Base-by-base conservation (phyloP, 176 grass and related monocot species). In the Hordeum vulgare region DNA sequence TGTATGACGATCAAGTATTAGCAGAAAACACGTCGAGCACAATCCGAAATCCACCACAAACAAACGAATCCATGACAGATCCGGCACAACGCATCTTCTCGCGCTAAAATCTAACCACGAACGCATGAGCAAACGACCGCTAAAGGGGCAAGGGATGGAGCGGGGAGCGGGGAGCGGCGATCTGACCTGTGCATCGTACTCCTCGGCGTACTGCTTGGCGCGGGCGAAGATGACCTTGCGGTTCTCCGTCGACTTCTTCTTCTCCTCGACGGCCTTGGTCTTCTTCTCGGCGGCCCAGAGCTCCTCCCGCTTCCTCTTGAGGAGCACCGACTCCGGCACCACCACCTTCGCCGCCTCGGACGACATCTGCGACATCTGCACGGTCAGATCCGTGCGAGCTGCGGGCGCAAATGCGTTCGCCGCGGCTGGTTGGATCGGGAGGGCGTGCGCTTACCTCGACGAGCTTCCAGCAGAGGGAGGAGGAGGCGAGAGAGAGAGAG, bases 111-210 rank as follows among this genome's bases (percentile, higher is more conserved):
- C 33, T n/a, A 26, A 8, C 8, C 29, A 4, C 8, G 0, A 3
- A 42, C 0, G 13, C n/a, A 3, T 0, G 17, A 42, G 8, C 24
- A 2, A 11, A 11, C 9, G 24, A 2, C n/a, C 18, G 20, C 45
- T 17, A 17, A 17, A 17, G 23, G 36, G n/a, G 28, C 7, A 0
- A 11, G 1, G 54, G 33, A 10, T 10, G 3, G 17, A 9, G 42
- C 25, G 31, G 10, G 29, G 29, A 31, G 29, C 29, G 29, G 29
- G 31, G 8, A 1, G 23, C 71, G 21, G 44, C 44, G 44, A 53
- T 74, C n/a, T 78, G 49, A 98, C 95, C 95, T 93, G 89, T 14
- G 85, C 74, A 13, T 90, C 92, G 84, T 97, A 94, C 88, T 97
- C 84, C 78, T 92, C 60, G 20, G 90, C 92, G 74, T 93, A 98